Percentiles rank a stretch among this genome's conserved stretches.
Evolutionary conservation across 805 yeast species (phyloP).

Genomic region (Candida montana): DNA sequence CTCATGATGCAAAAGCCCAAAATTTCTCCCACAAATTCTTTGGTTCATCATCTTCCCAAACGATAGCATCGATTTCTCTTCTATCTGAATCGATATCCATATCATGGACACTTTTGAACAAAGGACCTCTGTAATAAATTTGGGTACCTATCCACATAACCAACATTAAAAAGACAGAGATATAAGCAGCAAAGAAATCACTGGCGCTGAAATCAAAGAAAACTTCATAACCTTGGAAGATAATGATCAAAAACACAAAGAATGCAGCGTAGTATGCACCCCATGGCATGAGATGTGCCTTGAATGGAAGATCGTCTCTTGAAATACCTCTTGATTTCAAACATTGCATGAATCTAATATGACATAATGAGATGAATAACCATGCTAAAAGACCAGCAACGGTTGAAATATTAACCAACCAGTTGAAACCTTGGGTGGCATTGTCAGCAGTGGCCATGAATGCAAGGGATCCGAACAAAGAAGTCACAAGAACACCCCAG

Average conservation of each 20-base stretch:
- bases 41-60: constrained; percentile 52
- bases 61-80: constrained; percentile 32
- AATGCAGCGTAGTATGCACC: constrained; percentile 58
- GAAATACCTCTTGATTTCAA: constrained; percentile 58
- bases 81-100: constrained; percentile 25
- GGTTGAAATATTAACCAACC: constrained; percentile 71
- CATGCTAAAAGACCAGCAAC: constrained; percentile 72
- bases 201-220: constrained; percentile 47
- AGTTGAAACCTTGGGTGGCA: constrained; percentile 57
- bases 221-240: constrained; percentile 41
- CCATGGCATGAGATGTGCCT: constrained; percentile 63
- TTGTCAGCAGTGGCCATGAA: constrained; percentile 49
- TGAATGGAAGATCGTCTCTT: constrained; percentile 67
- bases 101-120: constrained; percentile 27
- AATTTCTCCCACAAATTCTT: constrained; percentile 51
- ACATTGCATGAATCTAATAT: constrained; percentile 65
- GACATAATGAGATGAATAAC: constrained; percentile 61
- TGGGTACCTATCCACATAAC: constrained; percentile 54
- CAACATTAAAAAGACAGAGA: constrained; percentile 60
- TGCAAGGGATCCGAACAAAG: constrained; percentile 59
- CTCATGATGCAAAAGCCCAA: constrained; percentile 39
- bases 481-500: constrained; percentile 48
- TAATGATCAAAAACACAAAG: constrained; percentile 48
- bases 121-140: constrained; percentile 42
- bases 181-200: constrained; percentile 66